Base-by-base conservation (phyloP, 2,329 filamentous ascomycete genomes). In the Colletotrichum sp. region DNA sequence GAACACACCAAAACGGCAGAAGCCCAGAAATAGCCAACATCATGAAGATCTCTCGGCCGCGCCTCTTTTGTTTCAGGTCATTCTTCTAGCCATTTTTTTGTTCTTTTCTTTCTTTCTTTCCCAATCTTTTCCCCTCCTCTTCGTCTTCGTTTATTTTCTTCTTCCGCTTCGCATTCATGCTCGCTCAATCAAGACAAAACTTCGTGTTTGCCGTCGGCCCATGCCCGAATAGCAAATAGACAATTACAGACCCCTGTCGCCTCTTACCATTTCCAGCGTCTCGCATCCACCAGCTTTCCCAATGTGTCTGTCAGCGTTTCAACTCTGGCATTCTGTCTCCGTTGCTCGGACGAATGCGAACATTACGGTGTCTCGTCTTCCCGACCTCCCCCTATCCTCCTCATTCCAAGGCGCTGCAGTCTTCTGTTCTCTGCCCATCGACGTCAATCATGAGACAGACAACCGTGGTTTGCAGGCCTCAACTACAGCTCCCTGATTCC, bases 11-110 rank as follows among this genome's bases (percentile, higher is more conserved):
- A 58, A 55, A 55, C 55, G 67, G 64, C 58, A 52, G 26, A 65
- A 58, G 63, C 24, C 63, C 58, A 43, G 30, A 58, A 68, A 21
- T 57, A 75, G 57, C 48, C 57, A 65, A 21, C 34, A 48, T 52
- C 21, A 48, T 69, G 64, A 60, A 65, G 57, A 73, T 73, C 70
- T 12, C 26, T 57, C 70, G 64, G 26, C 48, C 58, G 70, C 70
- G 64, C 73, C 73, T 75, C 72, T 65, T 52, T 65, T 43, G 73
- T 75, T 75, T 69, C 70, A 73, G 73, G 73, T 69, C 70, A 43
- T 55, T 34, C 16, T 52, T 34, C 15, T 43, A 34, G 30, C 18
- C 36, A 36, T 26, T 8, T 63, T 61, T 48, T 43, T 43, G 18
- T 13, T 43, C 6, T 55, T 32, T 24, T 2, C 4, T 18, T 61